Conservation (phyloP, 495 filamentous ascomycete genomes). For the Trichoderma reesei region DNA sequence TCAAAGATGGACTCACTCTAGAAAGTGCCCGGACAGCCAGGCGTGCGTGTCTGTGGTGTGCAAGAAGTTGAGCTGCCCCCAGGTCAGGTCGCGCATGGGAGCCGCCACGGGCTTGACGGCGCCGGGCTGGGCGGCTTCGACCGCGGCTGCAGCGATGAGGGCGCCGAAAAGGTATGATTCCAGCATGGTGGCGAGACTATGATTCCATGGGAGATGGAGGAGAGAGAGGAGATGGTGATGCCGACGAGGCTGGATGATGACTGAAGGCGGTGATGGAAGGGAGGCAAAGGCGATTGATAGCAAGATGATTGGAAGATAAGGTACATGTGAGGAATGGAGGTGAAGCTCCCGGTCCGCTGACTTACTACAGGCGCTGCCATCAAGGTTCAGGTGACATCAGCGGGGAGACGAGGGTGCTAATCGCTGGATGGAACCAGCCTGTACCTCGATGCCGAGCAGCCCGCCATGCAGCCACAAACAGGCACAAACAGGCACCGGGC, state of each 20-base stretch:
- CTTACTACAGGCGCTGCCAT: neutral
- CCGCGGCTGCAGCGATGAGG: conserved; percentile 17
- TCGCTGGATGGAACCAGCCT: no score
- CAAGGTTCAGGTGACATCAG: conserved; percentile 8
- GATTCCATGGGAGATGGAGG: conserved; percentile 1
- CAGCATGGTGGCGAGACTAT: neutral
- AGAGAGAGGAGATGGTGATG: neutral
- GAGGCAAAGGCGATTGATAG: no score
- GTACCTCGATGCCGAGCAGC: no score
- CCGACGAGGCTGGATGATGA: neutral
- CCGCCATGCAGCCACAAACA: no score
- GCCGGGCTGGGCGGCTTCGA: conserved; percentile 56
- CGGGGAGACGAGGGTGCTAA: neutral
- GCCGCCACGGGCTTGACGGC: conserved; percentile 70
- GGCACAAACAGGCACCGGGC: no score
- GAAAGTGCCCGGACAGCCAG: conserved; percentile 88
- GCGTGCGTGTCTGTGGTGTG: conserved; percentile 94
- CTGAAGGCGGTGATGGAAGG: neutral
- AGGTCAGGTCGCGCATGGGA: conserved; percentile 71
- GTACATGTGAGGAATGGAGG: neutral
- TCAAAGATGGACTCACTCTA: conserved; percentile 56
- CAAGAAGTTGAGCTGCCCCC: conserved; percentile 90
- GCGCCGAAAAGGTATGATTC: neutral
- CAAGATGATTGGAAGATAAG: no score
- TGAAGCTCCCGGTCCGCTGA: neutral